These are phyloP conservation scores for Exophiala lecanii-corni DNA, from an alignment of 2,329 filamentous ascomycete species.

Conservation along the genomic window DNA sequence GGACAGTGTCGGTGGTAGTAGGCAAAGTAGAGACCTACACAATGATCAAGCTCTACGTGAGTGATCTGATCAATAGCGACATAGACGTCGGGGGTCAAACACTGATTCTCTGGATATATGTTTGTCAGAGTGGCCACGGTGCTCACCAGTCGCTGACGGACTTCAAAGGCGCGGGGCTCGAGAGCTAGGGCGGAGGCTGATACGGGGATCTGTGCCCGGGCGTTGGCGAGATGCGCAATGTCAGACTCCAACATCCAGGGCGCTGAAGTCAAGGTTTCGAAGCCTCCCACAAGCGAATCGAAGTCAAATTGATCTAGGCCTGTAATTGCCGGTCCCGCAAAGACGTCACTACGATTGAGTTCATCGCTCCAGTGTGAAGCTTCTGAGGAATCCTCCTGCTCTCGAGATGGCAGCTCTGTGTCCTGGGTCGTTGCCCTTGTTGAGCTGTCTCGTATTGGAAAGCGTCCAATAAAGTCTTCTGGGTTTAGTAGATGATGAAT, in stretches of 20 bases:
- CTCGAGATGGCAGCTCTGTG: constrained; percentile 8
- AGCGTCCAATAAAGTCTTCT: constrained; percentile 17
- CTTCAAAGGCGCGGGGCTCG: constrained; percentile 18
- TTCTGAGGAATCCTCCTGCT: constrained; percentile 18
- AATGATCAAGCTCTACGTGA: constrained; percentile 31
- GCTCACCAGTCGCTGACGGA: constrained; percentile 14
- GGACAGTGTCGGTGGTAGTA: constrained; percentile 43
- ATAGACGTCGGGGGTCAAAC: constrained; percentile 5
- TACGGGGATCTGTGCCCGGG: constrained; percentile 4
- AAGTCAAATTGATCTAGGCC: constrained; percentile 14
- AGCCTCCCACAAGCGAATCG: constrained; percentile 19
- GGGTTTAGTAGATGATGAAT: constrained; percentile 21
- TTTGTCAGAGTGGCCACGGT: constrained; percentile 10
- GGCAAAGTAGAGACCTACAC: constrained; percentile 37
- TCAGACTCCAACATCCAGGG: constrained; percentile 13
- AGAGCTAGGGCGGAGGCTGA: constrained; percentile 10
- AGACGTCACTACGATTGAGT: constrained; percentile 16
- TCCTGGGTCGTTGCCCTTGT: constrained; percentile 9
- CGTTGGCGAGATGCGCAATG: constrained; percentile 9
- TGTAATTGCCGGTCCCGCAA: constrained; percentile 9
- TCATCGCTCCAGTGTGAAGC: constrained; percentile 22
- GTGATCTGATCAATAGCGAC: constrained; percentile 21
- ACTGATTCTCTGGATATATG: constrained; percentile 11
- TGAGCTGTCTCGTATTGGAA: constrained; percentile 15
- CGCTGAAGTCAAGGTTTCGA: constrained; percentile 14